phyloP scores from a whole-genome alignment of 2,329 filamentous ascomycete genomes.

The Paraphoma sp. region DNA sequence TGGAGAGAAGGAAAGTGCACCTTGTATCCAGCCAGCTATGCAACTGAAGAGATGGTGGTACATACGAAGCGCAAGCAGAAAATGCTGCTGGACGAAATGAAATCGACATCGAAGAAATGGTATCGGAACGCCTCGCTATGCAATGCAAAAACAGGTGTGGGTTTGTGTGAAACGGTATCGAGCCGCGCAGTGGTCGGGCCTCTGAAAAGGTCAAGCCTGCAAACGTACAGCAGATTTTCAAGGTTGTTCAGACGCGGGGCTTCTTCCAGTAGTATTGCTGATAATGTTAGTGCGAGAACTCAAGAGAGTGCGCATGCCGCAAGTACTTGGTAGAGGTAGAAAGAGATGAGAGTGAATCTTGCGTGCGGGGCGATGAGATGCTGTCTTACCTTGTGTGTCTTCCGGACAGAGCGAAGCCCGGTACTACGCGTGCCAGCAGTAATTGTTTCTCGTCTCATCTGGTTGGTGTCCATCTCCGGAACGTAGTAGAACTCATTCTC shows the following conservation, averaged over 20 bases:
- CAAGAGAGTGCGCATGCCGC: background rate
- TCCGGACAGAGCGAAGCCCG: conserved; percentile 85
- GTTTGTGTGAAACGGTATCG: background rate
- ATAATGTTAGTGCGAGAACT: background rate
- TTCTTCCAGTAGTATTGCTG: conserved; percentile 78
- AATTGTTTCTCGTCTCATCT: conserved; percentile 78
- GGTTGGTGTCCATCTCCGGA: conserved; percentile 82
- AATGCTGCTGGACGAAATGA: conserved; percentile 13
- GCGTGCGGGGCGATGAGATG: background rate
- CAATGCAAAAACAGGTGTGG: conserved; percentile 21
- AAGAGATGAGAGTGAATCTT: no score
- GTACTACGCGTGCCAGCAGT: conserved; percentile 88
- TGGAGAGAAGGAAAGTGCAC: background rate
- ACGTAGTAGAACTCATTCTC: conserved; percentile 99
- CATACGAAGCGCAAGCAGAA: conserved; percentile 12
- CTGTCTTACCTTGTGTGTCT: conserved; percentile 88
- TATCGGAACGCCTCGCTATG: conserved; percentile 50
- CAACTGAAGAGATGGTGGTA: conserved; percentile 28
- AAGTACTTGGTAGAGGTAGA: no score
- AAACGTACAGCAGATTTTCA: no score
- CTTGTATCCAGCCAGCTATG: conserved; percentile 10
- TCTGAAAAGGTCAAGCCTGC: no score
- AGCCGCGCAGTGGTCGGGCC: no score
- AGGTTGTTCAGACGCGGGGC: conserved; percentile 50
- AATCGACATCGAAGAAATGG: conserved; percentile 26